Percentiles rank a stretch among this genome's conserved stretches.
Conservation (phyloP, 495 filamentous ascomycete species). For the Neurospora africana region DNA sequence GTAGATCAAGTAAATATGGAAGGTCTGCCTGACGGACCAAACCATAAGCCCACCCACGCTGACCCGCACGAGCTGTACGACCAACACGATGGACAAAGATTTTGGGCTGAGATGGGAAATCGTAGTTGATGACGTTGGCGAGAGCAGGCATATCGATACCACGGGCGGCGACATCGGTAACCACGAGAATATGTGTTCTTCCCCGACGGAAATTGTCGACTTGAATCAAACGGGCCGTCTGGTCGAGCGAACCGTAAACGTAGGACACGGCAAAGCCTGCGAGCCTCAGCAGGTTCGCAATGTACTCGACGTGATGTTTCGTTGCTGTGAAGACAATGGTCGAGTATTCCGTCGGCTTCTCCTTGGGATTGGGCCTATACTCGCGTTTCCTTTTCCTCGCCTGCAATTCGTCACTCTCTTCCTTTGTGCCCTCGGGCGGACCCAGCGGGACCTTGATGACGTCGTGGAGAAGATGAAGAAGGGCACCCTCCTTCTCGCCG, state of each 20-base stretch:
- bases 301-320: constrained; percentile 96
- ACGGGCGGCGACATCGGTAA: constrained; percentile 92
- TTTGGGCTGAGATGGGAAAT: constrained; percentile 94
- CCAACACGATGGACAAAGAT: constrained; percentile 95
- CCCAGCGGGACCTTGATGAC: constrained; percentile 89
- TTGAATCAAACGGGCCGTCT: constrained; percentile 81
- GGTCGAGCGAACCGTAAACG: constrained; percentile 86
- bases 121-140: constrained; percentile 97
- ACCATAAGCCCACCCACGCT: constrained; percentile 88
- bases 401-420: constrained; percentile 36
- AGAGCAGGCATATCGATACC: constrained; percentile 96
- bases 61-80: constrained; percentile 85
- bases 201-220: constrained; percentile 80
- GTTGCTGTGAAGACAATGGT: constrained; percentile 92
- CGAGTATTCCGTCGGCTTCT: constrained; percentile 63
- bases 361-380: constrained; percentile 33
- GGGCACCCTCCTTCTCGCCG: constrained; percentile 82
- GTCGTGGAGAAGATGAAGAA: constrained; percentile 80
- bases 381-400: constrained; percentile 61
- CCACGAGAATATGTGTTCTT: constrained; percentile 81
- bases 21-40: constrained; percentile 75
- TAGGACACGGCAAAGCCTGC: constrained; percentile 84
- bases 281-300: constrained; percentile 58
- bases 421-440: constrained; percentile 41
- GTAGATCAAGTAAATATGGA: constrained; percentile 87